Evolutionary conservation across 345 rosid genomes (phyloP), one percentile per base, ranked within the genome.

Genomic region (Populus nigra): DNA sequence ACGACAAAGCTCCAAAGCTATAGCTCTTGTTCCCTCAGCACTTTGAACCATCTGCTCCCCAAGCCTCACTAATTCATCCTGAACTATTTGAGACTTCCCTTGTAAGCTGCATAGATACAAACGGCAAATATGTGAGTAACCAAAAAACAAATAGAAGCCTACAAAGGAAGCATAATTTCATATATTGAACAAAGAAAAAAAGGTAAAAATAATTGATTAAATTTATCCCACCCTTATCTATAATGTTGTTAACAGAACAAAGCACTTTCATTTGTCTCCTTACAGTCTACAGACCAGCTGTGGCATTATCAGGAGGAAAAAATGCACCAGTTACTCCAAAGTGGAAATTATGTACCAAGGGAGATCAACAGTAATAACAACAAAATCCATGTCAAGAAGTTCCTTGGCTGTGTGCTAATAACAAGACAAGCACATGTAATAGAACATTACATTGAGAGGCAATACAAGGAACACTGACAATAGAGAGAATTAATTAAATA

Each of bases 1-100:
- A 76, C 99, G 98, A 76, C 99, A 96, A 67, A 96, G 91, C 90
- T 94, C 96, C 93, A 94, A 88, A 71, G 98, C 99, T 68, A 94
- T 75, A 79, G 98, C 98, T 88, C 90, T 88, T 50, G 98, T 94
- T 74, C 99, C 98, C 89, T 96, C 98, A 71, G 94, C 80, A 86
- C 93, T 91, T 76, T 73, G 80, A 79, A 92, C 91, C 91, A 94
- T 88, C 78, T 89, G 92, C 79, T 88, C 97, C 81, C 98, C 99
- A 83, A 96, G 90, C 88, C 92, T 91, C 18, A 86, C 83, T 84
- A 94, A 79, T 84, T 96, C 98, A 82, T 96, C 91, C 88, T 90
- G 94, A 83, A 93, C 89, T 22, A 82, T 86, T 83, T 92, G 97
- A 68, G 95, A 92, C 87, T 92, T 96, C 38, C 98, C 95, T 81